Conservation (phyloP, 1,139 yeast species). For the Scheffersomyces lignicola region DNA sequence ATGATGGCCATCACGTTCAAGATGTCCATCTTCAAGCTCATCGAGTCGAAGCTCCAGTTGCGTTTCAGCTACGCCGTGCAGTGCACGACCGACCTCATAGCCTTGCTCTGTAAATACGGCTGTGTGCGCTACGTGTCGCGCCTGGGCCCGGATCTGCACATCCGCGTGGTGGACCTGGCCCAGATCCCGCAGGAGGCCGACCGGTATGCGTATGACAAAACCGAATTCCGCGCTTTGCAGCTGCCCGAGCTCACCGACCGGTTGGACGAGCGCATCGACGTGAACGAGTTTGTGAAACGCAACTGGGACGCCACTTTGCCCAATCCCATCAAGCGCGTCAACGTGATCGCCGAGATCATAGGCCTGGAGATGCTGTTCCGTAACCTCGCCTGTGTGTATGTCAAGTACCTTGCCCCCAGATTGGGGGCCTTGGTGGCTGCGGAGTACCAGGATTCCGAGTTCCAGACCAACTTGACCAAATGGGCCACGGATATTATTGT, state of each 20-base stretch:
- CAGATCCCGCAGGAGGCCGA: too few relatives aligned
- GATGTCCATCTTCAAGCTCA: slow-evolving; percentile 38
- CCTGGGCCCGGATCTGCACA: slow-evolving; percentile 2
- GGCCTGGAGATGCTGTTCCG: slow-evolving; percentile 1
- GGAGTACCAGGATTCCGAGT: background rate
- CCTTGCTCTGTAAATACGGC: background rate
- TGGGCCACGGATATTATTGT: slow-evolving; percentile 57
- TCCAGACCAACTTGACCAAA: slow-evolving; percentile 5
- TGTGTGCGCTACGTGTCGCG: slow-evolving; percentile 1
- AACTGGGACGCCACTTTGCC: slow-evolving; percentile 1
- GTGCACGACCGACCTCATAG: background rate
- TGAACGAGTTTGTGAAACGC: background rate
- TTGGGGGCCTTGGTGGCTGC: background rate
- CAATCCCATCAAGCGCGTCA: background rate
- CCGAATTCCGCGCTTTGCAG: too few relatives aligned
- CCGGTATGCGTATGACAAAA: too few relatives aligned
- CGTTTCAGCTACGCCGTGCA: background rate
- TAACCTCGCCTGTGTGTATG: background rate
- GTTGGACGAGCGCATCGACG: background rate
- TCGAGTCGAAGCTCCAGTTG: background rate
- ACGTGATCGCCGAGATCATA: slow-evolving; percentile 2
- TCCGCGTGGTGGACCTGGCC: background rate
- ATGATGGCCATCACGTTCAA: background rate
- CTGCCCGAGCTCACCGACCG: too few relatives aligned
- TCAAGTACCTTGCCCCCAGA: background rate